Conservation (phyloP, 2,329 filamentous ascomycete species). For the Sclerotinia trifoliorum region DNA sequence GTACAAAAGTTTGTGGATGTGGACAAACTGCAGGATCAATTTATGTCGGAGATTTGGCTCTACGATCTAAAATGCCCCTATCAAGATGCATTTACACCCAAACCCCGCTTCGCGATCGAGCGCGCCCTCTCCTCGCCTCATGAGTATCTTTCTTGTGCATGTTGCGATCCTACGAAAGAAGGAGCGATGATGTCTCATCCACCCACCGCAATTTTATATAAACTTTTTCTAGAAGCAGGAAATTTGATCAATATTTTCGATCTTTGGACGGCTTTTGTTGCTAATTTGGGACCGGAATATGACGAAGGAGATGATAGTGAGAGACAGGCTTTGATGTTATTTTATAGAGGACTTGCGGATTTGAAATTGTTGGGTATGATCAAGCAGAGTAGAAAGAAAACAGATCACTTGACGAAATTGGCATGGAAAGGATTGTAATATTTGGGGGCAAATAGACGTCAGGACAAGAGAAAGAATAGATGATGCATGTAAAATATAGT, state of each 20-base stretch:
- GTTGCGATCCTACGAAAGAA: constrained; percentile 54
- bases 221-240: constrained; percentile 75
- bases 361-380: constrained; percentile 82
- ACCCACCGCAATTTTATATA: constrained; percentile 71
- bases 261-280: constrained; percentile 73
- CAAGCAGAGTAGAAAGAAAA: constrained; percentile 86
- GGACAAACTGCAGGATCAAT: constrained; percentile 44
- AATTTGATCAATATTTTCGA: constrained; percentile 76
- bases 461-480: not conserved
- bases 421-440: constrained; percentile 70
- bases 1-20: constrained; percentile 49
- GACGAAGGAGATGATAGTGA: constrained; percentile 46
- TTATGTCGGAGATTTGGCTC: constrained; percentile 71
- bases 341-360: constrained; percentile 84
- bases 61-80: constrained; percentile 71
- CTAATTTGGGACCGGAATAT: constrained; percentile 48
- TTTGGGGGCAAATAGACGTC: not conserved
- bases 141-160: constrained; percentile 73
- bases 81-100: constrained; percentile 71
- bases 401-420: constrained; percentile 86
- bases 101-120: constrained; percentile 68
- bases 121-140: constrained; percentile 69
- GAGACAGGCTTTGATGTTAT: constrained; percentile 66
- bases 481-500: not conserved
- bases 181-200: constrained; percentile 62